Percentiles rank a stretch among this genome's conserved stretches.
Evolutionary conservation across 371 early-diverging fungal species (phyloP).

Genomic region (Conidiobolus incongruus): DNA sequence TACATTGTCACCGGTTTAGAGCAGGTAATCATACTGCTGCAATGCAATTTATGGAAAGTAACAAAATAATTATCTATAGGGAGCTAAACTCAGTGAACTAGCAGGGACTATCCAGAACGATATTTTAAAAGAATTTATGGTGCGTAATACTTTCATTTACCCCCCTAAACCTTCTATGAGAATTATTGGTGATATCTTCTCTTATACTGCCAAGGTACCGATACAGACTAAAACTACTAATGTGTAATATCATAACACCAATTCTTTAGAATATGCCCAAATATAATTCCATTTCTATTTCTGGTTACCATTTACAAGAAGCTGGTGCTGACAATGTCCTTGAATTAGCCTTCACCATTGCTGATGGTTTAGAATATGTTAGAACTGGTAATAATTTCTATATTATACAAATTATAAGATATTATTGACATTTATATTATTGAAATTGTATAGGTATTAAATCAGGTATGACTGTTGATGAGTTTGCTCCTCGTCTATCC

Average conservation of each 20-base stretch:
- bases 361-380: slow-evolving; percentile 64
- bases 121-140: slow-evolving; percentile 80
- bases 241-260: neutral
- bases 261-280: slow-evolving; percentile 45
- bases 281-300: slow-evolving; percentile 77
- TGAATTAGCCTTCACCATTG: slow-evolving; percentile 68
- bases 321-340: slow-evolving; percentile 68
- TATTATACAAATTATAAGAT: neutral
- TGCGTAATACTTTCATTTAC: slow-evolving; percentile 74
- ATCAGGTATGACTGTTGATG: slow-evolving; percentile 62
- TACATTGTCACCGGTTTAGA: slow-evolving; percentile 71
- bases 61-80: slow-evolving; percentile 10
- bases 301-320: slow-evolving; percentile 78
- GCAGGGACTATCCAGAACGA: slow-evolving; percentile 76
- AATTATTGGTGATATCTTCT: slow-evolving; percentile 66
- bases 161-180: slow-evolving; percentile 67
- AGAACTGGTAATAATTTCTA: slow-evolving; percentile 17
- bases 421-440: neutral
- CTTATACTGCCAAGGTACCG: slow-evolving; percentile 39
- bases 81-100: slow-evolving; percentile 44
- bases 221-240: neutral
- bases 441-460: slow-evolving; percentile 23
- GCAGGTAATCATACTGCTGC: slow-evolving; percentile 16
- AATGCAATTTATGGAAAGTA: neutral
- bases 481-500: slow-evolving; percentile 68